phyloP scores from a whole-genome alignment of 495 filamentous ascomycete genomes.

The Aspergillus biplanus region DNA sequence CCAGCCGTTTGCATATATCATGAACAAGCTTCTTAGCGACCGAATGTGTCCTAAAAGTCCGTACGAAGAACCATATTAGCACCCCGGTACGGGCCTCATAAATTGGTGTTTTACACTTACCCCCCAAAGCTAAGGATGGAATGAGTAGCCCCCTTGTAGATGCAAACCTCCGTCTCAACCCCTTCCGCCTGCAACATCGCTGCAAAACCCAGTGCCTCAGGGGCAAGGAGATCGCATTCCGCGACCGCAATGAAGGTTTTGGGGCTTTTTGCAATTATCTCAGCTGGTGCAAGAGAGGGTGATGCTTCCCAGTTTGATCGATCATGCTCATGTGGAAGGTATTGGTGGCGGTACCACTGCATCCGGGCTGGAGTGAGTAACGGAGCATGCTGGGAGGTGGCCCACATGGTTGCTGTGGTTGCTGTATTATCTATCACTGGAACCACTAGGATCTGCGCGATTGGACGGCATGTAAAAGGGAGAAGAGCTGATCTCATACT shows the following conservation, averaged over 20 bases:
- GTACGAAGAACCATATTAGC: too few relatives aligned
- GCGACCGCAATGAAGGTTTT: conserved; percentile 7
- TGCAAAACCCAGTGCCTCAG: not conserved
- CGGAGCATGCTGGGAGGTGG: not conserved
- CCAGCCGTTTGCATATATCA: too few relatives aligned
- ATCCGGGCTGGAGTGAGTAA: not conserved
- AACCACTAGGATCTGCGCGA: not conserved
- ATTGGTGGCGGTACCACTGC: conserved; percentile 1
- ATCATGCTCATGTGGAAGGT: not conserved
- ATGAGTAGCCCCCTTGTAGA: not conserved
- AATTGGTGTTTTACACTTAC: too few relatives aligned
- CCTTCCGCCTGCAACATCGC: not conserved
- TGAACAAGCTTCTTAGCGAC: too few relatives aligned
- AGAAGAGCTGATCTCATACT: too few relatives aligned
- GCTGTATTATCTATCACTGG: conserved; percentile 9
- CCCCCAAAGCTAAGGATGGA: not conserved
- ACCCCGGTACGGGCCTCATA: too few relatives aligned
- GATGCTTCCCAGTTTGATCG: conserved; percentile 3
- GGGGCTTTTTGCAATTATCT: not conserved
- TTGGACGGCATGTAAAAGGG: too few relatives aligned
- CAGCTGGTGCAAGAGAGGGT: conserved; percentile 1
- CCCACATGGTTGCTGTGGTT: not conserved
- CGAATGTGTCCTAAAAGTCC: too few relatives aligned
- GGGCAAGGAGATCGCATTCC: not conserved
- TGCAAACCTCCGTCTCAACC: not conserved